A percentile compares a stretch with the other conserved stretches of the same genome.
Evolutionary conservation across 2,329 filamentous ascomycete genomes (phyloP).

Genomic region (Truncatella angustata): DNA sequence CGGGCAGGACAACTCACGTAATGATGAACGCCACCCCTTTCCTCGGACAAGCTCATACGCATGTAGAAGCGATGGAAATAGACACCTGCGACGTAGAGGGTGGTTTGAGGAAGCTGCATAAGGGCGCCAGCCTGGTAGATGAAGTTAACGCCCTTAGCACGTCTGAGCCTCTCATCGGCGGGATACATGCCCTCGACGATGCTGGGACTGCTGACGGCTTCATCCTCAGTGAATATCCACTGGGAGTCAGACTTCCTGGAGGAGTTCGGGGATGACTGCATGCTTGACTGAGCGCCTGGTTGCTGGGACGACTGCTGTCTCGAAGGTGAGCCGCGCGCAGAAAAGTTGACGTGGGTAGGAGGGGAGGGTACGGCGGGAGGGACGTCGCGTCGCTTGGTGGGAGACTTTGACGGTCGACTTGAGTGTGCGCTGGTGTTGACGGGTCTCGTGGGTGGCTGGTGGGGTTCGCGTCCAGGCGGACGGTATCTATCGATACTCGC

Average conservation of each 20-base stretch:
- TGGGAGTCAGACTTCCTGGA: slow-evolving; percentile 50
- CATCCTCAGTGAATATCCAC: slow-evolving; percentile 86
- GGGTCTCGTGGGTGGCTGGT: slow-evolving; percentile 46
- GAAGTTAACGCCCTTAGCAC: slow-evolving; percentile 94
- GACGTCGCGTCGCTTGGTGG: slow-evolving; percentile 50
- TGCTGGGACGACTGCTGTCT: slow-evolving; percentile 8
- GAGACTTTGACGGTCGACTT: slow-evolving; percentile 49
- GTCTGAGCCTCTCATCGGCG: slow-evolving; percentile 74
- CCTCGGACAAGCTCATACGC: slow-evolving; percentile 76
- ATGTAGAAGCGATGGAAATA: slow-evolving; percentile 98
- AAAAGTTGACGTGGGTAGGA: slow-evolving; percentile 40
- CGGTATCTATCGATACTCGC: slow-evolving; percentile 61
- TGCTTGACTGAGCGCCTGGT: slow-evolving; percentile 40
- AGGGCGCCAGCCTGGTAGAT: slow-evolving; percentile 92
- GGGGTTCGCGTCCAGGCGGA: slow-evolving; percentile 51
- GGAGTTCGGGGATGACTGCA: slow-evolving; percentile 28
- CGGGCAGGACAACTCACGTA: slow-evolving; percentile 62
- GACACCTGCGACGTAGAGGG: slow-evolving; percentile 85
- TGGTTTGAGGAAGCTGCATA: slow-evolving; percentile 88
- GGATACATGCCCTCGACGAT: slow-evolving; percentile 77
- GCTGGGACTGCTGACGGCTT: slow-evolving; percentile 79
- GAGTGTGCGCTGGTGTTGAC: slow-evolving; percentile 27
- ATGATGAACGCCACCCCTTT: slow-evolving; percentile 79
- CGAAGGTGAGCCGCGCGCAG: slow-evolving; percentile 54
- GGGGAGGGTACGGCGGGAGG: slow-evolving; percentile 63